Conservation (phyloP, 305 asterid species). For the Fraxinus dipetala region DNA sequence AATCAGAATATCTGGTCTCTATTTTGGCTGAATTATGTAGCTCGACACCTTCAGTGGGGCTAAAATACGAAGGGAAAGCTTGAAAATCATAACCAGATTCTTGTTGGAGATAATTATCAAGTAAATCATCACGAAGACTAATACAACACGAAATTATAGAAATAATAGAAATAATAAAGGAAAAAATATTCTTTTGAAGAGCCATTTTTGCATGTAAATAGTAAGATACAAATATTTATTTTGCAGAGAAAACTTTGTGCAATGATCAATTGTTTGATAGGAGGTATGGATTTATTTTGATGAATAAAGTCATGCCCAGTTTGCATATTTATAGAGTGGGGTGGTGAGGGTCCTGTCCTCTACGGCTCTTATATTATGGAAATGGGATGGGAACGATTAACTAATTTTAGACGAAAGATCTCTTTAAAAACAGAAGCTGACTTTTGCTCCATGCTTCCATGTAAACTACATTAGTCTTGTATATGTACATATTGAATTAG, state of each 20-base stretch:
- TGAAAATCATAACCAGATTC: constrained; percentile 36
- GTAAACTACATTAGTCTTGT: neutral
- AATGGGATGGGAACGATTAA: constrained; percentile 36
- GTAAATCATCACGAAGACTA: constrained; percentile 1
- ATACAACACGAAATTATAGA: constrained; percentile 24
- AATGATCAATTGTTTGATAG: neutral
- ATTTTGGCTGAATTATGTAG: constrained; percentile 14
- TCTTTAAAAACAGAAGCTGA: constrained; percentile 22
- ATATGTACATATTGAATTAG: neutral
- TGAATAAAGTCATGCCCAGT: constrained; percentile 15
- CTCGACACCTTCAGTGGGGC: constrained; percentile 9
- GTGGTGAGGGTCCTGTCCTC: constrained; percentile 21
- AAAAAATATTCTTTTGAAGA: constrained; percentile 8
- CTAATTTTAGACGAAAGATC: constrained; percentile 31
- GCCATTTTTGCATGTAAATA: constrained; percentile 25
- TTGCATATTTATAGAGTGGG: constrained; percentile 37
- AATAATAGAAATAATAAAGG: constrained; percentile 18
- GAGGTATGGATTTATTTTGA: constrained; percentile 13
- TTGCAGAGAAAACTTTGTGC: neutral
- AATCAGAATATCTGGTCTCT: neutral
- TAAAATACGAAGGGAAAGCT: constrained; percentile 38
- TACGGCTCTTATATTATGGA: constrained; percentile 40
- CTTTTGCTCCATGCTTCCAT: constrained; percentile 43
- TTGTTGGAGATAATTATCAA: constrained; percentile 22
- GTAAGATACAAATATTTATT: neutral